Percentiles rank a stretch among this genome's conserved stretches.
These are phyloP conservation scores for Vitis hybrid DNA, from an alignment of 177 flowering plant genomes.

Conservation along the genomic window DNA sequence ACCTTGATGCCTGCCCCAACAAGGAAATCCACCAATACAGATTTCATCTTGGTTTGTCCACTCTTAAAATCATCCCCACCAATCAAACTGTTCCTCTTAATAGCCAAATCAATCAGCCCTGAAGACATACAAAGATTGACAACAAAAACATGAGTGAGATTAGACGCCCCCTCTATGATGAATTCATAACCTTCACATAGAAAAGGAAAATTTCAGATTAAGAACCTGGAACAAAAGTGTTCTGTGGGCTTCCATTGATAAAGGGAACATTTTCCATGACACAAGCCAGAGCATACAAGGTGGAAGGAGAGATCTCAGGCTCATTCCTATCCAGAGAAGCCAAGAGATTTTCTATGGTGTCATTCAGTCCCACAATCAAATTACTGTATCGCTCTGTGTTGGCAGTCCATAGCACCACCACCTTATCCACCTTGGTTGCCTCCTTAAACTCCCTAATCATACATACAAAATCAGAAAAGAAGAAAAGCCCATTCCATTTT, in stretches of 20 bases:
- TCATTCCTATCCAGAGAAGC: conserved; percentile 80
- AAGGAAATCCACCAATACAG: conserved; percentile 94
- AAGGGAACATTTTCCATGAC: conserved; percentile 78
- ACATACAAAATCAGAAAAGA: neutral
- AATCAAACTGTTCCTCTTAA: conserved; percentile 71
- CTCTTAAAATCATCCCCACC: conserved; percentile 99
- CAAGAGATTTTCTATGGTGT: conserved; percentile 79
- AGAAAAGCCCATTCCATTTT: neutral
- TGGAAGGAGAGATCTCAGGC: conserved; percentile 92
- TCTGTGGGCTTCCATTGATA: conserved; percentile 99
- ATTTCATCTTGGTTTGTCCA: conserved; percentile 99
- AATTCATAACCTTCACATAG: neutral
- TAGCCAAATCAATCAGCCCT: conserved; percentile 93
- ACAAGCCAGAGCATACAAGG: conserved; percentile 87
- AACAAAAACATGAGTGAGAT: neutral
- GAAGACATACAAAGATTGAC: neutral
- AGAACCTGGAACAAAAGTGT: conserved; percentile 95
- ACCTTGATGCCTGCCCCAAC: conserved; percentile 99
- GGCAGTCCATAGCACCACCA: conserved; percentile 97
- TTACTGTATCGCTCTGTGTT: conserved; percentile 97
- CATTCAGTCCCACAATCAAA: conserved; percentile 85
- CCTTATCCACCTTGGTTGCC: conserved; percentile 77
- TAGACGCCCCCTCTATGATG: neutral
- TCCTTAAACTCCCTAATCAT: conserved; percentile 82
- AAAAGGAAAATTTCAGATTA: neutral